phyloP scores from a whole-genome alignment of 768 basidiomycete genomes.

The Gelatoporia subvermispora region DNA sequence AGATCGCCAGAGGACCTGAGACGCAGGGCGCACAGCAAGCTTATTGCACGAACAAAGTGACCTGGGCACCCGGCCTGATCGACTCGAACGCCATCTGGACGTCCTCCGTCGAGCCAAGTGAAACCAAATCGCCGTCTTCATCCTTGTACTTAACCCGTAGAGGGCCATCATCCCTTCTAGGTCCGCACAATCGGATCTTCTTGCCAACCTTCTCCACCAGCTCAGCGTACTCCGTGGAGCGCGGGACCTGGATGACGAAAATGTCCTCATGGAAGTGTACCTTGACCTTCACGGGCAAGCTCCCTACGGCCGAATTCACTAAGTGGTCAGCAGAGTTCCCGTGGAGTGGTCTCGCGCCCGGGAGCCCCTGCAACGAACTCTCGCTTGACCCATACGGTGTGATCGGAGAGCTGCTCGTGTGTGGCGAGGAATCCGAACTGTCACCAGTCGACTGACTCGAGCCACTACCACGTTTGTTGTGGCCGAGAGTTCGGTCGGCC shows the following conservation, averaged over 20 bases:
- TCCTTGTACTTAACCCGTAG: conserved; percentile 85
- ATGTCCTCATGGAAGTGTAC: conserved; percentile 94
- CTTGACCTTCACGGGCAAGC: conserved; percentile 76
- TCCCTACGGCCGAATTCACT: conserved; percentile 21
- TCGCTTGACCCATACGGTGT: conserved; percentile 91
- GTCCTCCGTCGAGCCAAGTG: conserved; percentile 85
- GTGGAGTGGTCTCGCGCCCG: conserved; percentile 45
- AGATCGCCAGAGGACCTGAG: background rate
- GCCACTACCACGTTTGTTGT: conserved; percentile 73
- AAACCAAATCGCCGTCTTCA: conserved; percentile 89
- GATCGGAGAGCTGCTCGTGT: conserved; percentile 73
- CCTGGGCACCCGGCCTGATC: conserved; percentile 73
- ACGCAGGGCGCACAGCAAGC: background rate
- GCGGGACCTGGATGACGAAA: conserved; percentile 88
- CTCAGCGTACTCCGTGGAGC: conserved; percentile 72
- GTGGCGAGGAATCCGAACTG: conserved; percentile 82
- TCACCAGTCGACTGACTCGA: conserved; percentile 80
- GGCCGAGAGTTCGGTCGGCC: conserved; percentile 37
- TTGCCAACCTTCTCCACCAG: conserved; percentile 86
- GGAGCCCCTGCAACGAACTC: conserved; percentile 59
- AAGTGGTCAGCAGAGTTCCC: conserved; percentile 47
- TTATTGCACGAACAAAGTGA: conserved; percentile 77
- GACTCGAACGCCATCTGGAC: conserved; percentile 92
- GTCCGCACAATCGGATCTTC: conserved; percentile 91
- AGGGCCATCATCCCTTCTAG: conserved; percentile 72